phyloP scores from a whole-genome alignment of 768 basidiomycete genomes.

The Fomitopsis pulvina region DNA sequence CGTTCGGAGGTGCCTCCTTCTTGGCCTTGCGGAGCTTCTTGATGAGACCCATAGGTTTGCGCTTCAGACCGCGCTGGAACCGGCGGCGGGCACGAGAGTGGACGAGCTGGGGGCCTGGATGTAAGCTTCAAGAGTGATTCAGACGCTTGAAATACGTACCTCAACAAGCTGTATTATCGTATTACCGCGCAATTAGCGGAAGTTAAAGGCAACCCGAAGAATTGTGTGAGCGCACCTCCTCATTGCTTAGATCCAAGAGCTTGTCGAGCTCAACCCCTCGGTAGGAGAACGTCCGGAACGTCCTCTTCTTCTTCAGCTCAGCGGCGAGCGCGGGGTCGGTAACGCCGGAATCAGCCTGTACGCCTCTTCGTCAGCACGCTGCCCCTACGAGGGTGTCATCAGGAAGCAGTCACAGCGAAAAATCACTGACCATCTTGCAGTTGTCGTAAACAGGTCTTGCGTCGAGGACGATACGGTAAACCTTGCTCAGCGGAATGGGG shows the following conservation, averaged over 20 bases:
- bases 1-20: conserved; percentile 98
- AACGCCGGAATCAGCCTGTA: conserved; percentile 71
- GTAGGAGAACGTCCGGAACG: conserved; percentile 98
- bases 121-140: not conserved
- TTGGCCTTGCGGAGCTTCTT: conserved; percentile 99
- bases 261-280: conserved; percentile 98
- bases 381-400: conserved; percentile 1
- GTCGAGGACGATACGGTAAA: conserved; percentile 11
- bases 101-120: conserved; percentile 60
- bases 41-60: conserved; percentile 96
- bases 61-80: conserved; percentile 98
- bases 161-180: conserved; percentile 59
- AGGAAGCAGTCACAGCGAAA: conserved; percentile 2
- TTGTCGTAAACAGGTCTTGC: conserved; percentile 19
- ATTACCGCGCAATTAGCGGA: not conserved
- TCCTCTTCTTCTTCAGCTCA: conserved; percentile 97
- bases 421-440: conserved; percentile 24
- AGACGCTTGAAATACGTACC: conserved; percentile 38
- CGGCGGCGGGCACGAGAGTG: conserved; percentile 98
- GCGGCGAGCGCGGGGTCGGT: conserved; percentile 94
- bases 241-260: conserved; percentile 92
- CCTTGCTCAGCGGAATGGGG: conserved; percentile 14
- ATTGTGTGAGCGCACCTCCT: conserved; percentile 61
- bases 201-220: too few relatives aligned
- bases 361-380: conserved; percentile 16